Conservation (phyloP, 306 rosid species). For the Malus domestica region ASM211411v1 NC_041791.1:2858001-2858500, state of each 20-base stretch:
- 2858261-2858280: neutral
- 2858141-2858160: neutral
- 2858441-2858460: too few relatives aligned
- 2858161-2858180: neutral
- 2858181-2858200: neutral
- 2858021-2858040: neutral
- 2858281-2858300: neutral
- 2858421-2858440: too few relatives aligned
- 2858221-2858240: neutral
- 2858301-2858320: neutral
- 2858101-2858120: neutral
- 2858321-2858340: too few relatives aligned
- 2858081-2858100: neutral
- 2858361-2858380: too few relatives aligned
- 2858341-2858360: too few relatives aligned
- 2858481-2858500: too few relatives aligned
- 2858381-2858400: too few relatives aligned
- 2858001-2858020: neutral
- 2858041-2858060: neutral
- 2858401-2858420: too few relatives aligned
- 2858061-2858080: neutral
- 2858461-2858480: too few relatives aligned
- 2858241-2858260: neutral
- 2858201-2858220: neutral
- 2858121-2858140: neutral